Base-by-base conservation (phyloP, 2,329 filamentous ascomycete genomes). In the Clonostachys byssicola region DNA sequence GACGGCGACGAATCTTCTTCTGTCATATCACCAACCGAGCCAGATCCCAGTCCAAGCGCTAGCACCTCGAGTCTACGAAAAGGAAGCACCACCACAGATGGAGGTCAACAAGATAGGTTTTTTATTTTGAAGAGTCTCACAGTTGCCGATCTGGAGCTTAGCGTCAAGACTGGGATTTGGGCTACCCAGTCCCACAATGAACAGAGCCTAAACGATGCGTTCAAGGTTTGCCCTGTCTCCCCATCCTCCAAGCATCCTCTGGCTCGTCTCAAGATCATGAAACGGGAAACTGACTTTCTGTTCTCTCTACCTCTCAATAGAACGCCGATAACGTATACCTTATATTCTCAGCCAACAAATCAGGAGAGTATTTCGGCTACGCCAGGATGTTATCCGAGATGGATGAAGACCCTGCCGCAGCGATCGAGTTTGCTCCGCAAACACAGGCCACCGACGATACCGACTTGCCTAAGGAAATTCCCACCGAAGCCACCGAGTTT, bases 281-380 rank as follows among this genome's bases (percentile, higher is more conserved):
- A 30, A 9, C 23, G 23, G 23, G 23, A 30, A 30, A 30, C 23
- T 30, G 23, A 30, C 23, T 30, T 8, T 30, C 10, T 30, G 23
- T 30, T 30, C 8, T 30, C 23, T 30, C 16, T 16, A 7, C n/a
- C 12, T 30, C 10, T 43, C 23, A 30, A 30, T 38, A 95, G 91
- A 73, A 75, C 10, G 81, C 85, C 13, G 89, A 95, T 46, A 89
- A 87, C 58, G 92, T 97, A 2, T 96, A 92, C 60, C 74, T 97
- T 33, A 82, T 97, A 13, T 97, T 97, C 64, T 97, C 92, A 2
- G 92, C 92, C 12, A 97, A 97, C 66, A 96, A 96, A 60, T 96
- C 92, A 0, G 92, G 92, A 12, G 92, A 96, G 65, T 97, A 96
- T 61, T 96, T 94, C 67, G 92, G 92, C 17, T 96, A 95, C 60